Base-by-base conservation (phyloP, 106 monocot genomes). In the Triglochin maritima region DNA sequence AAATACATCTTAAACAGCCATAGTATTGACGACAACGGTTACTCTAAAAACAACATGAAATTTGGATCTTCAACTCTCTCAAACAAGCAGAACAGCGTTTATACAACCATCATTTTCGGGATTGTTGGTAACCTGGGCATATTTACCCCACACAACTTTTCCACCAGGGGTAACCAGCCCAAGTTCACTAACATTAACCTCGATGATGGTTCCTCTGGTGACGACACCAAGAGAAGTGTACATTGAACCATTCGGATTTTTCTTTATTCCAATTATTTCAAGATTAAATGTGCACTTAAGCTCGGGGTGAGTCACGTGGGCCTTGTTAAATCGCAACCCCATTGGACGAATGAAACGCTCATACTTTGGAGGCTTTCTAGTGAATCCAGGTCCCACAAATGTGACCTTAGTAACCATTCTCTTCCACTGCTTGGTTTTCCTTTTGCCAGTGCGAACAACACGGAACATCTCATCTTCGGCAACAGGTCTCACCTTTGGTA, bases 101-200 rank as follows among this genome's bases (percentile, higher is more conserved):
- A 96, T 88, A 73, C 91, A 96, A 48, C 96, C 91, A 75, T 96
- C 96, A 74, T 91, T 96, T 60, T 96, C 96, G 6, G 96, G 96
- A 66, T 96, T 96, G 67, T 96, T 96, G 47, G 96, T 96, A 14
- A 91, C 91, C 65, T 96, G 96, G 3, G 91, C 96, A 77, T 91
- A 96, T 78, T 96, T 96, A 95, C 90, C 96, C 96, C 96, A 96
- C 12, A 96, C 96, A 71, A 96, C 96, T 84, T 96, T 96, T 57
- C 96, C 96, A 5, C 83, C 88, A 1, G 88, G 87, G 41, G 96
- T 96, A 51, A 96, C 96, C 11, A 96, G 62, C 49, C 96, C 96
- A 69, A 91, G 96, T 67, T 96, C 91, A 44, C 96, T 96, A n/a
- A 96, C 91, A 80, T 96, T 96, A 42, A 96, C 96, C 91, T 96